Evolutionary conservation across 805 yeast species (phyloP).

Genomic region (Wickerhamomyces queroliae): DNA sequence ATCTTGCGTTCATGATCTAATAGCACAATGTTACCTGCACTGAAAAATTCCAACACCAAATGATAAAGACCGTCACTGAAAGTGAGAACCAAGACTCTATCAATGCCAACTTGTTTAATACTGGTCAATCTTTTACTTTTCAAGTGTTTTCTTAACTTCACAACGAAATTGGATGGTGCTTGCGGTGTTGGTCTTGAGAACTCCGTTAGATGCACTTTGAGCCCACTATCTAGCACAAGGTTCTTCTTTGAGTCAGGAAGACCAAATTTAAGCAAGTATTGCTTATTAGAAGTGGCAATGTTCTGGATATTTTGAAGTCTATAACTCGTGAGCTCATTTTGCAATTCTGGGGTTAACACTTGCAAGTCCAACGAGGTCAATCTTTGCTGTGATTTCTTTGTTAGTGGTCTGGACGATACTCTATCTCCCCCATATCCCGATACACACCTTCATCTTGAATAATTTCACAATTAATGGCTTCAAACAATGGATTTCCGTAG

Average conservation of each 20-base stretch:
- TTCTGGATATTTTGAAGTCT: conserved; percentile 84
- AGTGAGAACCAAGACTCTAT: conserved; percentile 76
- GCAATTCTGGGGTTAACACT: conserved; percentile 63
- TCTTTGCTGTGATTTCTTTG: conserved; percentile 75
- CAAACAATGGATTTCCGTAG: not conserved
- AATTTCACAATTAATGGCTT: not conserved
- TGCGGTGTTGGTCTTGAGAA: conserved; percentile 78
- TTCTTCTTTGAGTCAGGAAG: conserved; percentile 76
- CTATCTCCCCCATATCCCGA: not conserved
- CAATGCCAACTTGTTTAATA: conserved; percentile 69
- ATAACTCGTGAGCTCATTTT: conserved; percentile 48
- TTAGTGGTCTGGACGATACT: not conserved
- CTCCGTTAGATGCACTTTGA: conserved; percentile 70
- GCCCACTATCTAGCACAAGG: conserved; percentile 81
- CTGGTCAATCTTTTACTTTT: conserved; percentile 72
- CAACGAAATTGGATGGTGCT: conserved; percentile 79
- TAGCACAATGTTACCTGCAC: conserved; percentile 87
- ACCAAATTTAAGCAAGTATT: conserved; percentile 74
- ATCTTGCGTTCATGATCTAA: conserved; percentile 66
- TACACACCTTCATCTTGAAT: conserved; percentile 1
- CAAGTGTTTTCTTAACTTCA: conserved; percentile 81
- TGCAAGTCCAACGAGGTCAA: conserved; percentile 79
- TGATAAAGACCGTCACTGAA: conserved; percentile 79
- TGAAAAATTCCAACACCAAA: conserved; percentile 84
- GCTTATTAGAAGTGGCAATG: conserved; percentile 62